Percentiles rank a stretch among this genome's conserved stretches.
Conservation (phyloP, 768 basidiomycete genomes). For the Auricularia cornea region DNA sequence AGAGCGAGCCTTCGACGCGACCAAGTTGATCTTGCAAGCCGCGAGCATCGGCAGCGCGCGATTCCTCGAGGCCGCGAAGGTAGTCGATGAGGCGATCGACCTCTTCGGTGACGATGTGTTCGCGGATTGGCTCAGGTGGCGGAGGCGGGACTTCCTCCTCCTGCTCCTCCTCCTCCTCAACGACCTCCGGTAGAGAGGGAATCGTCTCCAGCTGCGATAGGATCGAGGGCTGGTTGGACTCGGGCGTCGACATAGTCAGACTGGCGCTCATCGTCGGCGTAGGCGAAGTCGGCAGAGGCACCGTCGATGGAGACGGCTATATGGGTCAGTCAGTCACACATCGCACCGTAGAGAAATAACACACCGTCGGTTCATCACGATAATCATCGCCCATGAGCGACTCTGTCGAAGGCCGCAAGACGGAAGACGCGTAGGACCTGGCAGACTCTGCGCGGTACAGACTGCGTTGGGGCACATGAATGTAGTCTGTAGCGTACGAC, state of each 20-base stretch:
- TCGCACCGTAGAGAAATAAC: not conserved
- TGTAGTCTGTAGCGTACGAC: not conserved
- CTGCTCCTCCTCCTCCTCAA: slow-evolving; percentile 43
- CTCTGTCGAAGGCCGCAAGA: not conserved
- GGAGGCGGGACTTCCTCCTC: slow-evolving; percentile 9
- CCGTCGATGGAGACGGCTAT: slow-evolving; percentile 16
- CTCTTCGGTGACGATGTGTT: slow-evolving; percentile 31
- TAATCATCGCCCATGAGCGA: not conserved
- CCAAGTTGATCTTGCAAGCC: slow-evolving; percentile 60
- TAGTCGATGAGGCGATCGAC: slow-evolving; percentile 36
- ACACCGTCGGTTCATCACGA: not conserved
- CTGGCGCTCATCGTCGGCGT: slow-evolving; percentile 32
- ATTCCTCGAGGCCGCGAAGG: slow-evolving; percentile 56
- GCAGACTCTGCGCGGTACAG: not conserved
- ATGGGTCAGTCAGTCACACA: not conserved
- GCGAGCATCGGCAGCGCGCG: slow-evolving; percentile 53
- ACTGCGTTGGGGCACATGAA: not conserved
- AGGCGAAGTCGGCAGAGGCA: slow-evolving; percentile 29
- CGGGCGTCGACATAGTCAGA: slow-evolving; percentile 44
- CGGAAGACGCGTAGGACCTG: not conserved
- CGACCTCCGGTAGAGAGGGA: slow-evolving; percentile 29
- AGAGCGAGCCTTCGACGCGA: slow-evolving; percentile 61
- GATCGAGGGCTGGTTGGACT: slow-evolving; percentile 41
- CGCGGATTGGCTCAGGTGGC: slow-evolving; percentile 6
- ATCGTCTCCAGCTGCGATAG: slow-evolving; percentile 38